These are phyloP conservation scores for Globisporangium heterothallicum DNA, from an alignment of 352 stramenopile species.

Conservation along the genomic window DNA sequence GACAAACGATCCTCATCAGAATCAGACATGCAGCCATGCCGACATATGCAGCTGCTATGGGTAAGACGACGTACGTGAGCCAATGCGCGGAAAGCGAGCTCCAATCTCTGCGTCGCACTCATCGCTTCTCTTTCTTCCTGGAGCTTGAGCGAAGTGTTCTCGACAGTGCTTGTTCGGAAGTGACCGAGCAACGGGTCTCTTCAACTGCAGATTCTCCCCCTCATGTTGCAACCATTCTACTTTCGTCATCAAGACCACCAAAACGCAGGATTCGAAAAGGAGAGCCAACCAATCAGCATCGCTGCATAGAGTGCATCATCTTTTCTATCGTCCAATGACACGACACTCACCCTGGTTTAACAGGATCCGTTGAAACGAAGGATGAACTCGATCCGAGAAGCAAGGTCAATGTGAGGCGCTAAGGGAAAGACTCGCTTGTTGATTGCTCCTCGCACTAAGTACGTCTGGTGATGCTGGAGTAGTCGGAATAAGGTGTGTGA, in stretches of 20 bases:
- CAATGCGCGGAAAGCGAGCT: conserved; percentile 1
- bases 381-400: no score
- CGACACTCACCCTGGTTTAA: no score
- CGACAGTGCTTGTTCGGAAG: background rate
- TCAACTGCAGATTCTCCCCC: background rate
- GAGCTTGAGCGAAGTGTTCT: background rate
- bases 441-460: no score
- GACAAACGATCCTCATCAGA: background rate
- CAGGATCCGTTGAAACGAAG: no score
- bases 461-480: no score
- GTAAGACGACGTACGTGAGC: conserved; percentile 11
- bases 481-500: no score
- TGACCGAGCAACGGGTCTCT: background rate
- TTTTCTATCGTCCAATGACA: background rate
- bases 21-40: background rate
- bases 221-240: background rate
- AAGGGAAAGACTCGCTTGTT: no score
- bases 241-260: background rate
- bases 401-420: no score
- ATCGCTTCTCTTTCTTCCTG: background rate
- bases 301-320: background rate
- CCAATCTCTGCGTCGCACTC: background rate
- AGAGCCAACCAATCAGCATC: background rate
- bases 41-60: no score
- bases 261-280: background rate